Percentiles rank a stretch among this genome's conserved stretches.
These are phyloP conservation scores for Monilinia laxa DNA, from an alignment of 2,329 filamentous ascomycete species.

Conservation along the genomic window DNA sequence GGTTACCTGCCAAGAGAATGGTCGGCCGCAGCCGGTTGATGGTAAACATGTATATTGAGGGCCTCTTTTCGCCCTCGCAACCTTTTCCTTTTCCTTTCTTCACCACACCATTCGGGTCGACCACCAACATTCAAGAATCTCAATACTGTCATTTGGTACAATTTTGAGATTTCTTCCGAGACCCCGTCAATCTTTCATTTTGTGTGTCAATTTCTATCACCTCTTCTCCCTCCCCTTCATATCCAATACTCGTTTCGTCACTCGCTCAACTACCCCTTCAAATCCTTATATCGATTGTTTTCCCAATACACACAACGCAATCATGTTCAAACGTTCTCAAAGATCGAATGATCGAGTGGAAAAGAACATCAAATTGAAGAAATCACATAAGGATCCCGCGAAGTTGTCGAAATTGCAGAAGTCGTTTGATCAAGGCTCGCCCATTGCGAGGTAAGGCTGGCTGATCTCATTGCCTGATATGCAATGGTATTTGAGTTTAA, in stretches of 20 bases:
- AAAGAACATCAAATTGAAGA: constrained; percentile 84
- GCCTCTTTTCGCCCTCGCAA: constrained; percentile 21
- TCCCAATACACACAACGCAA: constrained; percentile 41
- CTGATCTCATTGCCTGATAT: constrained; percentile 21
- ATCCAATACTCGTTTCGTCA: constrained; percentile 41
- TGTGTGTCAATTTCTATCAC: constrained; percentile 39
- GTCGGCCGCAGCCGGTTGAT: neutral
- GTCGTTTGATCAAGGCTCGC: constrained; percentile 63
- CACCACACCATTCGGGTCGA: constrained; percentile 42
- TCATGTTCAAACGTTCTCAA: constrained; percentile 94
- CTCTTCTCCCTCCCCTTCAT: neutral
- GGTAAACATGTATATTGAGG: constrained; percentile 17
- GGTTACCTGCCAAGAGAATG: constrained; percentile 18
- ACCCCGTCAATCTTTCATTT: constrained; percentile 41
- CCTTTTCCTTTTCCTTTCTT: constrained; percentile 33
- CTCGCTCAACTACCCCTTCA: constrained; percentile 36
- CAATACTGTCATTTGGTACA: constrained; percentile 41
- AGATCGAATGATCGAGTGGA: constrained; percentile 80
- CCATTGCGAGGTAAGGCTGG: constrained; percentile 47
- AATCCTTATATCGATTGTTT: constrained; percentile 29
- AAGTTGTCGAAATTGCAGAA: constrained; percentile 84
- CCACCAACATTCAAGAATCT: constrained; percentile 39
- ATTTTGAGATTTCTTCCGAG: constrained; percentile 42
- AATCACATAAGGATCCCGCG: constrained; percentile 71
- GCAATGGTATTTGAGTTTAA: neutral